These are phyloP conservation scores for Stephania yunnanensis DNA, from an alignment of 164 flowering plant genomes.

Conservation along the genomic window DNA sequence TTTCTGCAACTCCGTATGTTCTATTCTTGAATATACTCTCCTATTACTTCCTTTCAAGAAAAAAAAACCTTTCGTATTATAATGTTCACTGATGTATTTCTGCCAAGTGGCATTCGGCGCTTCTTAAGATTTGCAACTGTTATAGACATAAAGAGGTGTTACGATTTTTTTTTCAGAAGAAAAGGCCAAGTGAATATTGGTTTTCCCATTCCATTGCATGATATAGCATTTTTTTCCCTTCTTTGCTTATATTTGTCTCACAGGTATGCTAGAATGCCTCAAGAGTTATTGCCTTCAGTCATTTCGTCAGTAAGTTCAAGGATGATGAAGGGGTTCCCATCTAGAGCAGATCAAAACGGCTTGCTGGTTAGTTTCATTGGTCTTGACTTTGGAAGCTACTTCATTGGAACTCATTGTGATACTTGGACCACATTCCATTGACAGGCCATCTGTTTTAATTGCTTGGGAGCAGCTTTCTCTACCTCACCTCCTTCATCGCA, in stretches of 20 bases:
- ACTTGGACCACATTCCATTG: slow-evolving; percentile 5
- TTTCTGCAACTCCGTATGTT: slow-evolving; percentile 88
- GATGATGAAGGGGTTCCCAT: slow-evolving; percentile 44
- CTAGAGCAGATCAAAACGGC: slow-evolving; percentile 57
- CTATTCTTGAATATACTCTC: slow-evolving; percentile 14
- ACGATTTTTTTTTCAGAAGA: too few species aligned
- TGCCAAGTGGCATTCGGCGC: neutral
- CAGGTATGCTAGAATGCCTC: slow-evolving; percentile 90
- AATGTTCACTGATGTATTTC: neutral
- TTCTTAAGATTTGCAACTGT: neutral
- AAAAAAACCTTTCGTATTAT: neutral
- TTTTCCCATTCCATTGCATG: neutral
- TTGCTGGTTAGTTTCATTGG: slow-evolving; percentile 52
- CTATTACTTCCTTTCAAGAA: neutral
- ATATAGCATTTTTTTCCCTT: neutral
- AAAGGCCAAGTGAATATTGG: too few species aligned
- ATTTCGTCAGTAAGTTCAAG: slow-evolving; percentile 41
- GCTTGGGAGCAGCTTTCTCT: slow-evolving; percentile 74
- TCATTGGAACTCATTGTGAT: slow-evolving; percentile 3
- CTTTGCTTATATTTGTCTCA: slow-evolving; percentile 9
- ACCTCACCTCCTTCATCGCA: slow-evolving; percentile 54
- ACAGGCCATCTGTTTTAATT: slow-evolving; percentile 65
- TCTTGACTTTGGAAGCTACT: slow-evolving; percentile 3
- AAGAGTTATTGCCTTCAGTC: slow-evolving; percentile 59
- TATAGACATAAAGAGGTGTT: neutral